These are phyloP conservation scores for Pseudogymnoascus sp. DNA, from an alignment of 2,329 filamentous ascomycete species.

Conservation along the genomic window DNA sequence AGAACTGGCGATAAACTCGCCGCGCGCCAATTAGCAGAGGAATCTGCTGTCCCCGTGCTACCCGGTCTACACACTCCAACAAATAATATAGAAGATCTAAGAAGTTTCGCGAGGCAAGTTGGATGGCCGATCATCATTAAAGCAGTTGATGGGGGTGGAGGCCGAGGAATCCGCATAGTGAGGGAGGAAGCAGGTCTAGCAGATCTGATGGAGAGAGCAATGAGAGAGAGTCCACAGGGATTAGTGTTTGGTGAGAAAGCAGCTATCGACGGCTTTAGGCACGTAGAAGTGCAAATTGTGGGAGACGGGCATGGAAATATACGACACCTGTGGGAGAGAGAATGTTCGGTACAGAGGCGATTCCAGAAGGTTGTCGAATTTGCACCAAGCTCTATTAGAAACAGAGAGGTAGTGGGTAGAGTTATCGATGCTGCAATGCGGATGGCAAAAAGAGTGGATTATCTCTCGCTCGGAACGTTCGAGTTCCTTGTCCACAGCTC, in stretches of 20 bases:
- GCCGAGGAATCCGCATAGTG: conserved; percentile 58
- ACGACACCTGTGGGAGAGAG: conserved; percentile 57
- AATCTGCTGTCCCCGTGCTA: conserved; percentile 60
- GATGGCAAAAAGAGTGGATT: conserved; percentile 48
- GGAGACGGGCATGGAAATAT: conserved; percentile 54
- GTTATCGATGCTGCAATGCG: conserved; percentile 45
- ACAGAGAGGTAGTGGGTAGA: conserved; percentile 34
- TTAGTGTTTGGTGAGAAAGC: conserved; percentile 53
- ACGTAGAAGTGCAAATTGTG: conserved; percentile 63
- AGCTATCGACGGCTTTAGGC: conserved; percentile 55
- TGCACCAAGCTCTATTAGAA: conserved; percentile 57
- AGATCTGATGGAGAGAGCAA: conserved; percentile 46
- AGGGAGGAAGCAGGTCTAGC: conserved; percentile 44
- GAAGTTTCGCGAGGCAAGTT: conserved; percentile 36
- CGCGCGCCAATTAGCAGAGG: conserved; percentile 61
- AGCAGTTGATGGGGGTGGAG: conserved; percentile 56
- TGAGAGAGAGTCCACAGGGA: conserved; percentile 54
- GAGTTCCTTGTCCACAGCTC: conserved; percentile 54
- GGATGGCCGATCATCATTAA: conserved; percentile 51
- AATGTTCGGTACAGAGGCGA: conserved; percentile 61
- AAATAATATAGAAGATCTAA: conserved; percentile 56
- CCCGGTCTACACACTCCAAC: conserved; percentile 63
- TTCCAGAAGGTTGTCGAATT: conserved; percentile 69
- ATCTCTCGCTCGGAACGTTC: conserved; percentile 56
- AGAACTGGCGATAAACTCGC: conserved; percentile 40